These are phyloP conservation scores for Huntiella decipiens DNA, from an alignment of 2,329 filamentous ascomycete genomes.

Conservation along the genomic window DNA sequence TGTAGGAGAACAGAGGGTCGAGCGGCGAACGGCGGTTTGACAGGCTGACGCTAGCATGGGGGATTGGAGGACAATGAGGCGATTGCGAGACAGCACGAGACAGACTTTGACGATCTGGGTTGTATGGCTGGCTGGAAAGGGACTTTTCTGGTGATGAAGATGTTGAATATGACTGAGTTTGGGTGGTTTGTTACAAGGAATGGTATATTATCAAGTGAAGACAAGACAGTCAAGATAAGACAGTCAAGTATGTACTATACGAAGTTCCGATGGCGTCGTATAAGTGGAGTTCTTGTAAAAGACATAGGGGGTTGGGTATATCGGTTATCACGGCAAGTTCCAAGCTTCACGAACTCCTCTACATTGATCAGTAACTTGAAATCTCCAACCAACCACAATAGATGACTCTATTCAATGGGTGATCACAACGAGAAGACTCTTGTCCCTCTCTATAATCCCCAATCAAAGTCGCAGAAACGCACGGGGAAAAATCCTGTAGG, in stretches of 20 bases:
- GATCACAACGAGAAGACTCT: background rate
- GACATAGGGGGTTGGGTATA: too few species aligned
- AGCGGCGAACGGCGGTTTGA: background rate
- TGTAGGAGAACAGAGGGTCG: background rate
- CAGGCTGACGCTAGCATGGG: slow-evolving; percentile 3
- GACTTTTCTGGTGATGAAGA: background rate
- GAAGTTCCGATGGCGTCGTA: too few species aligned
- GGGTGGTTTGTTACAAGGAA: background rate
- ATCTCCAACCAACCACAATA: background rate
- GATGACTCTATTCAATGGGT: background rate
- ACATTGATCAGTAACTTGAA: background rate
- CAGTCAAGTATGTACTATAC: background rate
- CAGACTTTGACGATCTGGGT: background rate
- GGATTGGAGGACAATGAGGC: background rate
- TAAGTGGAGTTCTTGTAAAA: too few species aligned
- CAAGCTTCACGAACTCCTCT: too few species aligned
- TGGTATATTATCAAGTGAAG: background rate
- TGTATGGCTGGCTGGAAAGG: background rate
- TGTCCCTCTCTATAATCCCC: background rate
- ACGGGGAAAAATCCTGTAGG: background rate
- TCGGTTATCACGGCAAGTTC: too few species aligned
- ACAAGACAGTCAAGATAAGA: background rate
- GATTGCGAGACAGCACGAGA: slow-evolving; percentile 3
- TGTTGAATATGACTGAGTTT: background rate
- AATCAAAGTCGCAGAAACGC: background rate